Evolutionary conservation across 495 filamentous ascomycete species (phyloP).

Genomic region (Penicillium argentinense): DNA sequence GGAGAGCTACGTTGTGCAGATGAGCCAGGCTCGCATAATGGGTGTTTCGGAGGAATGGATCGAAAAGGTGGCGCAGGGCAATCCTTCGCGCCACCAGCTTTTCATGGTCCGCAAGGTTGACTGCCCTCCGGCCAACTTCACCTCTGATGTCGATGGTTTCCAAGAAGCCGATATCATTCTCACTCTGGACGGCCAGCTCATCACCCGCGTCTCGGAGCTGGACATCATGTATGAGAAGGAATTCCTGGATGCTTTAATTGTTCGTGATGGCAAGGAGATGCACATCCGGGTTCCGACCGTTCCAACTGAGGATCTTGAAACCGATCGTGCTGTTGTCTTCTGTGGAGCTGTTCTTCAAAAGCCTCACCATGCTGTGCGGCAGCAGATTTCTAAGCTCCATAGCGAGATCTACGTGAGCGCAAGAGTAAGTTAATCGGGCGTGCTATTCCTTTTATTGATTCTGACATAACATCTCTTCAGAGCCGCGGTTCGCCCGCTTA

Average conservation of each 20-base stretch:
- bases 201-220: slow-evolving; percentile 88
- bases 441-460: background rate
- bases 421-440: slow-evolving; percentile 49
- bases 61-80: slow-evolving; percentile 77
- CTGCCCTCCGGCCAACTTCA: slow-evolving; percentile 55
- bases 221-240: slow-evolving; percentile 96
- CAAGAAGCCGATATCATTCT: slow-evolving; percentile 92
- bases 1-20: slow-evolving; percentile 92
- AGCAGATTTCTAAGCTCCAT: slow-evolving; percentile 96
- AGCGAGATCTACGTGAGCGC: slow-evolving; percentile 96
- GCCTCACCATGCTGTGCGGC: slow-evolving; percentile 92
- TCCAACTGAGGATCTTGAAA: slow-evolving; percentile 87
- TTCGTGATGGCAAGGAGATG: slow-evolving; percentile 83
- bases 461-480: slow-evolving; percentile 23
- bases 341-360: slow-evolving; percentile 92
- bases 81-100: slow-evolving; percentile 88
- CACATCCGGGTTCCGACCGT: slow-evolving; percentile 79
- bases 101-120: slow-evolving; percentile 98
- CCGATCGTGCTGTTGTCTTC: slow-evolving; percentile 86
- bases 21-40: slow-evolving; percentile 98
- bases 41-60: slow-evolving; percentile 97
- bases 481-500: slow-evolving; percentile 82
- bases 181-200: slow-evolving; percentile 84
- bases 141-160: slow-evolving; percentile 47
- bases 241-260: slow-evolving; percentile 76